Base-by-base conservation (phyloP, 345 rosid genomes). In the Luvunga scandens region DNA sequence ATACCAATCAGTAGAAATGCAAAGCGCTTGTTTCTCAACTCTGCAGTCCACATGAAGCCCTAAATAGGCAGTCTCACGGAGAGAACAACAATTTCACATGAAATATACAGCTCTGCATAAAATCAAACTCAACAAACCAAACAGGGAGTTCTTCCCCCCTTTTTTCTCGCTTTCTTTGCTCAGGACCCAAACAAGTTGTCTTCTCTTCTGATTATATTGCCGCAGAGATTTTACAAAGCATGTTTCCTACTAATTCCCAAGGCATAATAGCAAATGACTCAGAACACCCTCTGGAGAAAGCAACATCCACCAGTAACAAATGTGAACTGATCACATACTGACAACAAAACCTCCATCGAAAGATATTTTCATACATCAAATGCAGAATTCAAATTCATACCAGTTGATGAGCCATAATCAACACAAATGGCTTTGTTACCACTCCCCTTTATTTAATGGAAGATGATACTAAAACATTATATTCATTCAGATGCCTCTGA, bases 401-500 rank as follows among this genome's bases (percentile, higher is more conserved):
- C 56, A 59, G 62, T 25, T 21, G 1, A 78, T 61, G 73, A 22
- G 48, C 48, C 30, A 45, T 39, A 9, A 64, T 25, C 67, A 60
- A 74, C 60, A 30, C 9, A 16, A 9, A 76, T 66, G 68, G 30
- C 25, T 61, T 71, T 55, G 69, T 38, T 18, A 27, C 55, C 65
- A 55, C 70, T 77, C 30, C 50, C 31, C 16, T 28, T 14, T 19
- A 6, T 42, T 71, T 72, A 57, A 66, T 42, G 34, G 79, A 83
- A 36, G 81, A 83, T 30, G 89, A 86, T 69, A 86, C 80, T 55
- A 90, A 69, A 50, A 90, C 90, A 21, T 84, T 83, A 27, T 85
- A 81, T 63, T 90, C 88, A 63, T 84, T 85, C 75, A 90, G 72
- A 63, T 73, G 90, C 77, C 76, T 87, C 65, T 89, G 90, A 68